Percentiles rank a stretch among this genome's conserved stretches.
phyloP scores from a whole-genome alignment of 1,284 basidiomycete genomes.

The Ceratobasidium sp. region DNA sequence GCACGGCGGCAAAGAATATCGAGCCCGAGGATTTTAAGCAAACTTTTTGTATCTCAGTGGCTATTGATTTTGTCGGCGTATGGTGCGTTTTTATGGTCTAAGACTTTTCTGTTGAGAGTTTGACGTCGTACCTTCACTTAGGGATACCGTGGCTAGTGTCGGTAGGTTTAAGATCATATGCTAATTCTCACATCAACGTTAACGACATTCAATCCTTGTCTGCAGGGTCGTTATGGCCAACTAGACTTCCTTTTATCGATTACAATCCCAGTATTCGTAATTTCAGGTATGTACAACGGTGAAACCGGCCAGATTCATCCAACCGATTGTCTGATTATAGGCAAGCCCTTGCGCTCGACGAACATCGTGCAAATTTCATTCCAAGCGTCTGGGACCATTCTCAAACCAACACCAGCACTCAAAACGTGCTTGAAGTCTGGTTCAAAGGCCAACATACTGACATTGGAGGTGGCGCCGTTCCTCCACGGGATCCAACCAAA shows the following conservation, averaged over 20 bases:
- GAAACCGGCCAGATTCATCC: neutral
- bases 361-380: slow-evolving; percentile 53
- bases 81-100: slow-evolving; percentile 43
- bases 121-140: slow-evolving; percentile 4
- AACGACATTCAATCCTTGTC: neutral
- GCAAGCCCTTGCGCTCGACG: slow-evolving; percentile 55
- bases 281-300: slow-evolving; percentile 21
- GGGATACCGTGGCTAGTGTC: slow-evolving; percentile 48
- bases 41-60: slow-evolving; percentile 41
- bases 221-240: neutral
- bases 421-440: slow-evolving; percentile 27
- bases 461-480: neutral
- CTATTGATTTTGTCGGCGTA: slow-evolving; percentile 48
- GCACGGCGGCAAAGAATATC: no score
- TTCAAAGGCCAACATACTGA: slow-evolving; percentile 30
- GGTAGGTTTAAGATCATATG: neutral
- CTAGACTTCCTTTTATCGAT: slow-evolving; percentile 34
- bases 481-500: neutral
- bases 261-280: slow-evolving; percentile 42
- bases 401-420: neutral
- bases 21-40: slow-evolving; percentile 44
- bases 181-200: neutral
- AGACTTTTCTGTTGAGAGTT: neutral
- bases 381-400: slow-evolving; percentile 49
- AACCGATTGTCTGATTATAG: slow-evolving; percentile 17